phyloP scores from a whole-genome alignment of 495 filamentous ascomycete species.

The Xylaria acuta region DNA sequence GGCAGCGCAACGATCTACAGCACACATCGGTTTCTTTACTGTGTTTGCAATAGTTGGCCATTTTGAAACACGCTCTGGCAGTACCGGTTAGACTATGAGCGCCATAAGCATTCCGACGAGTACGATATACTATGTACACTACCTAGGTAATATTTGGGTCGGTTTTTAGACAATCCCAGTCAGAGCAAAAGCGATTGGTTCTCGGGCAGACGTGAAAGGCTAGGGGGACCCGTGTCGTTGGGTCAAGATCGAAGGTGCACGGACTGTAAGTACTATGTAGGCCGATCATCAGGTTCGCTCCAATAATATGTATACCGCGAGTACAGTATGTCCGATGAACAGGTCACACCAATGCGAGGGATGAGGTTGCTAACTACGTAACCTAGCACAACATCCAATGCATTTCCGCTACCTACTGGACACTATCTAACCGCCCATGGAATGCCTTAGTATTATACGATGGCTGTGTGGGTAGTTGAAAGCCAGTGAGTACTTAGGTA shows the following conservation, averaged over 20 bases:
- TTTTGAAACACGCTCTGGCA: constrained; percentile 16
- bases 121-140: too few relatives aligned
- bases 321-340: neutral
- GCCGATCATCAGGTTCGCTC: neutral
- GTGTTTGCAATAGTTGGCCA: constrained; percentile 6
- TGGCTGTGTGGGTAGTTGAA: neutral
- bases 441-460: neutral
- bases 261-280: too few relatives aligned
- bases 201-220: neutral
- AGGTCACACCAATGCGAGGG: neutral
- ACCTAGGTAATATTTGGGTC: neutral
- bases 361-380: neutral
- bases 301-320: neutral
- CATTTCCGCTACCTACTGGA: neutral
- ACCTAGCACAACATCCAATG: neutral
- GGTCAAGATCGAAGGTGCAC: constrained; percentile 24
- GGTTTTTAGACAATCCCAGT: neutral
- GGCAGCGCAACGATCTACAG: constrained; percentile 14
- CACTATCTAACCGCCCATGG: neutral
- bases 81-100: constrained; percentile 1
- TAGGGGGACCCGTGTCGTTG: constrained; percentile 18
- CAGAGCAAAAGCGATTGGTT: constrained; percentile 8
- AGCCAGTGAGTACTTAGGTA: neutral
- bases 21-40: constrained; percentile 18
- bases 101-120: too few relatives aligned